phyloP scores from a whole-genome alignment of 2,329 filamentous ascomycete species.

The Lojkania enalia region DNA sequence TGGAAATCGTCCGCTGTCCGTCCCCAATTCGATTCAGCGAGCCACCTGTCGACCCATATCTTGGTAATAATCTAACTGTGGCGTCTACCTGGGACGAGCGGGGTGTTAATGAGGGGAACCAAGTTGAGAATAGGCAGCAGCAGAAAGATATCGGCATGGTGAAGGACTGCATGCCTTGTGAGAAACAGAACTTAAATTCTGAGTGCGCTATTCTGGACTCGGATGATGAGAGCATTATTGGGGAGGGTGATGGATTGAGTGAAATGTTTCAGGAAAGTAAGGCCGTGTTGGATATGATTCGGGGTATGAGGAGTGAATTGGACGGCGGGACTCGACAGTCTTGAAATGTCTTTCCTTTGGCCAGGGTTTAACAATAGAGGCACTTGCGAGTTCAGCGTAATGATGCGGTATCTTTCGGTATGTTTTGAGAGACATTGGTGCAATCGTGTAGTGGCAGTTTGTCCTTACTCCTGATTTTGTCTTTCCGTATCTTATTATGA shows the following conservation, averaged over 20 bases:
- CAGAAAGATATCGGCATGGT: neutral
- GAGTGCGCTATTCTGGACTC: slow-evolving; percentile 1
- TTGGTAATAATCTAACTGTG: slow-evolving; percentile 1
- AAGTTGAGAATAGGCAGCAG: no score
- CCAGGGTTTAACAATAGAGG: neutral
- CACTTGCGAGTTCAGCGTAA: neutral
- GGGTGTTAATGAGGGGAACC: neutral
- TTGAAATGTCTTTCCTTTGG: neutral
- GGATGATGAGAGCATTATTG: slow-evolving; percentile 4
- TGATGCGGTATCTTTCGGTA: neutral
- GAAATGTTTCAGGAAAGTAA: neutral
- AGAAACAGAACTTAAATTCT: neutral
- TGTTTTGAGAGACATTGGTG: no score
- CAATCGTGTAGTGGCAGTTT: no score
- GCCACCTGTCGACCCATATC: neutral
- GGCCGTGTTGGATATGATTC: slow-evolving; percentile 2
- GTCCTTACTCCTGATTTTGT: no score
- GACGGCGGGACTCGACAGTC: no score
- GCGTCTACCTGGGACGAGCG: neutral
- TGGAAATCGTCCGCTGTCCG: slow-evolving; percentile 16
- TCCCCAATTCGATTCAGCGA: neutral
- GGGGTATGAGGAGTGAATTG: neutral
- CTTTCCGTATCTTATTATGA: no score
- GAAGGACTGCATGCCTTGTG: neutral
- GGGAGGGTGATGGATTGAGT: neutral